Evolutionary conservation across 108 stramenopile genomes (phyloP).

Genomic region (Skeletonema grethae): DNA sequence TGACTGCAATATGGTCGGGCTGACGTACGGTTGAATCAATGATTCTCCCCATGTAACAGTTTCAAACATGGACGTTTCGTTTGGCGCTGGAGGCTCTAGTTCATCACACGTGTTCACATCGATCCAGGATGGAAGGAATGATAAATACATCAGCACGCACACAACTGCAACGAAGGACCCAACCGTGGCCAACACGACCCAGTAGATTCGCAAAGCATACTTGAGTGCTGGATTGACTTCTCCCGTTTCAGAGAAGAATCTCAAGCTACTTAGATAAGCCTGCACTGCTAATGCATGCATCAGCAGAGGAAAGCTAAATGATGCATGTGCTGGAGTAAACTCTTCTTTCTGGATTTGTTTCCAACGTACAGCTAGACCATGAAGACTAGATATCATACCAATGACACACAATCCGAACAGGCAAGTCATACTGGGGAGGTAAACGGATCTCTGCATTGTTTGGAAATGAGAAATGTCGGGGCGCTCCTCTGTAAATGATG

Average conservation of each 20-base stretch:
- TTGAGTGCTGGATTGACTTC: conserved; percentile 45
- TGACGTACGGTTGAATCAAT: conserved; percentile 66
- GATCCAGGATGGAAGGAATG: conserved; percentile 67
- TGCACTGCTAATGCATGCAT: conserved; percentile 80
- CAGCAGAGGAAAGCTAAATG: conserved; percentile 77
- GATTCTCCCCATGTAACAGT: conserved; percentile 69
- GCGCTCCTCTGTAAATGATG: conserved; percentile 75
- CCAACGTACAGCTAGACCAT: conserved; percentile 61
- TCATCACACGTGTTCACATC: conserved; percentile 56
- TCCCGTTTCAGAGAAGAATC: conserved; percentile 54
- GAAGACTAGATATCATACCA: conserved; percentile 70
- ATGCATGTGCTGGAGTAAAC: conserved; percentile 85
- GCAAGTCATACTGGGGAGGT: conserved; percentile 73
- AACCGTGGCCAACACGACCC: conserved; percentile 53
- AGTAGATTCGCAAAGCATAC: conserved; percentile 60
- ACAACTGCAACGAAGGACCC: conserved; percentile 66
- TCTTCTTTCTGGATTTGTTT: conserved; percentile 52
- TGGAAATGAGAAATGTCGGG: conserved; percentile 77
- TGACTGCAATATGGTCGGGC: conserved; percentile 77
- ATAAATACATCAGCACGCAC: conserved; percentile 63
- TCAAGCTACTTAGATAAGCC: conserved; percentile 70
- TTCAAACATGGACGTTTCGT: conserved; percentile 66
- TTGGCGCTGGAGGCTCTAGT: conserved; percentile 71
- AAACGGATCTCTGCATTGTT: conserved; percentile 67
- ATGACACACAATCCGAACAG: conserved; percentile 64